Conservation (phyloP, 192 early-diverging fungal genomes). For the Coemansia sp. region DNA sequence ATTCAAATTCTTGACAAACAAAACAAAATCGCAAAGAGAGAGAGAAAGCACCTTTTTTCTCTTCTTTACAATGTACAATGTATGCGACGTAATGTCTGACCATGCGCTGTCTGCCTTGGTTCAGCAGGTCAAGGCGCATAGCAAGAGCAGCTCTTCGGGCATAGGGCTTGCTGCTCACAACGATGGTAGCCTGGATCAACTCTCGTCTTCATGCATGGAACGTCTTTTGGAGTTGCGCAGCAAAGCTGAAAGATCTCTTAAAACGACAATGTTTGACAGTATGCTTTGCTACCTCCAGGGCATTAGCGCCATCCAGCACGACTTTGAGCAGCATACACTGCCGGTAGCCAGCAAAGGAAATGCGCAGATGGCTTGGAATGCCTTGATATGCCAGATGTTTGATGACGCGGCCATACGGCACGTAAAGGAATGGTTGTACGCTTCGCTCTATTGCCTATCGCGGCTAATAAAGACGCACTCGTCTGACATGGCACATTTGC, state of each 20-base stretch:
- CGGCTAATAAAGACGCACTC: conserved; percentile 4
- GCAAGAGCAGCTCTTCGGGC: neutral
- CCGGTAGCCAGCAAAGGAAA: neutral
- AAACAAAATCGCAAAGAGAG: neutral
- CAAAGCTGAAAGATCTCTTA: neutral
- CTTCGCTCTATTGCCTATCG: conserved; percentile 13
- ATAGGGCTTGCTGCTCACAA: neutral
- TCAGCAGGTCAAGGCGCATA: conserved; percentile 17
- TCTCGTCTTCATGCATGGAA: neutral
- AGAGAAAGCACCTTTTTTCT: neutral
- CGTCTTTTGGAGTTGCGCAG: neutral
- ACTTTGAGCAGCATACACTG: neutral
- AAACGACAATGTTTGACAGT: too few species aligned
- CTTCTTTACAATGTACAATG: neutral
- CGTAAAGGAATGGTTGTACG: conserved; percentile 26
- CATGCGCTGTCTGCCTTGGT: conserved; percentile 2
- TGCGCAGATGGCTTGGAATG: conserved; percentile 16
- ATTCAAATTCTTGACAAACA: too few species aligned
- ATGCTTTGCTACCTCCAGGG: neutral
- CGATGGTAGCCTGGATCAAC: neutral
- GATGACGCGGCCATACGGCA: neutral
- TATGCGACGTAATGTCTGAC: conserved; percentile 7
- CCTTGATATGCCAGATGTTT: conserved; percentile 19
- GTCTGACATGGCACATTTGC: neutral
- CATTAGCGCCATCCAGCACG: neutral